These are phyloP conservation scores for Thamnidium elegans DNA, from an alignment of 192 early-diverging fungal genomes.

Conservation along the genomic window DNA sequence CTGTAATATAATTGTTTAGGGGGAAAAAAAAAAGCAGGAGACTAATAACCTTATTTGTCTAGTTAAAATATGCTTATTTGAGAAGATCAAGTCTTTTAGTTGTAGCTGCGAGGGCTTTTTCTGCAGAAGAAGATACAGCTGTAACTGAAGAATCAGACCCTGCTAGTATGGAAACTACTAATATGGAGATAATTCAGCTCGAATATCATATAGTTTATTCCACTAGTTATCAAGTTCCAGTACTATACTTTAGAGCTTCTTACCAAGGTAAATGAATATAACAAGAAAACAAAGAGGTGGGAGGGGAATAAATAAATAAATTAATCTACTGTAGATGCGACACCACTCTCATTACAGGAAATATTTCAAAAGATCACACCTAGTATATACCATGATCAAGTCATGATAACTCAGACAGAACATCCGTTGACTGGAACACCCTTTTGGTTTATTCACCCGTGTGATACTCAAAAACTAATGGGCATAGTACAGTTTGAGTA, in stretches of 20 bases:
- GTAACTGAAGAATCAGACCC: not conserved
- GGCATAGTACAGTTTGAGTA: conserved; percentile 24
- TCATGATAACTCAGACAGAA: conserved; percentile 39
- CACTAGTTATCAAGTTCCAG: conserved; percentile 55
- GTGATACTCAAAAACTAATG: conserved; percentile 56
- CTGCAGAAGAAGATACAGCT: conserved; percentile 4
- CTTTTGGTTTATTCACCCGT: conserved; percentile 63
- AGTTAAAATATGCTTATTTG: conserved; percentile 10
- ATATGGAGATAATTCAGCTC: conserved; percentile 20
- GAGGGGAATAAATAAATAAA: too few species aligned
- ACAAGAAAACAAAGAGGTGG: not conserved
- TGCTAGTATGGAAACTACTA: too few species aligned
- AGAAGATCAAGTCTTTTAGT: not conserved
- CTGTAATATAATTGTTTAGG: not conserved
- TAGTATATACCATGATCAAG: not conserved
- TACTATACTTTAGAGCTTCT: conserved; percentile 58
- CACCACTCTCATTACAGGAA: conserved; percentile 37
- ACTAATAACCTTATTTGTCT: not conserved
- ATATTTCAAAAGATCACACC: conserved; percentile 42
- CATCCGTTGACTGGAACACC: conserved; percentile 54
- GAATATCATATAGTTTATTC: conserved; percentile 63
- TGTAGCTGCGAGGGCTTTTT: not conserved
- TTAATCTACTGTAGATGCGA: conserved; percentile 27
- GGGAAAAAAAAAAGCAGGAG: not conserved
- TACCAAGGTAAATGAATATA: conserved; percentile 32